Percentiles rank a stretch among this genome's conserved stretches.
Conservation (phyloP, 352 stramenopile species). For the Aphanomyces invadans region DNA sequence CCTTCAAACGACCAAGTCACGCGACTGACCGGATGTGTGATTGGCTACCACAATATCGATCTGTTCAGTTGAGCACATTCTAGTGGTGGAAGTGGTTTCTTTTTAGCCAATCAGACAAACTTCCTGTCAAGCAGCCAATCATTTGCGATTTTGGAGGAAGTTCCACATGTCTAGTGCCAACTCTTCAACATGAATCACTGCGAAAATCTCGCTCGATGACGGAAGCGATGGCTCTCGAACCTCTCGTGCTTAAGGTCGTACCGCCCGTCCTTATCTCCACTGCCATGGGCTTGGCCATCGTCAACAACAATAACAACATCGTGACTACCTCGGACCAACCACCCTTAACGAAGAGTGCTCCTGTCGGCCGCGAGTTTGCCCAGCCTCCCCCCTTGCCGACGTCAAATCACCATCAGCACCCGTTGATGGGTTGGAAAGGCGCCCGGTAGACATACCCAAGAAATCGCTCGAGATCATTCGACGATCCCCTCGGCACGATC, state of each 20-base stretch:
- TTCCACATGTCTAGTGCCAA: not conserved
- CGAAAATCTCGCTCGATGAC: too few relatives aligned
- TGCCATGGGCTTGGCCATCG: not conserved
- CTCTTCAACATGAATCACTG: not conserved
- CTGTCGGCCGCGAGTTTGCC: not conserved
- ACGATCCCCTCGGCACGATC: not conserved
- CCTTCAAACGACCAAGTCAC: not conserved
- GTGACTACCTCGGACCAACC: not conserved
- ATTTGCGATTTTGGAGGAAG: not conserved
- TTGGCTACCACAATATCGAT: not conserved
- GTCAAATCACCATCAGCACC: not conserved
- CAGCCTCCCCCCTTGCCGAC: not conserved
- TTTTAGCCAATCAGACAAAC: not conserved
- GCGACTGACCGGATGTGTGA: not conserved
- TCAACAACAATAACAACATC: not conserved
- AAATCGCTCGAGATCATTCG: not conserved
- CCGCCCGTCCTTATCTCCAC: slow-evolving; percentile 13
- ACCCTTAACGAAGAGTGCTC: not conserved
- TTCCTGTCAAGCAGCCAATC: not conserved
- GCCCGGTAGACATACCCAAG: slow-evolving; percentile 5
- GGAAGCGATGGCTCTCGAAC: slow-evolving; percentile 8
- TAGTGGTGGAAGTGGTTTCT: not conserved
- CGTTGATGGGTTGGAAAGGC: slow-evolving; percentile 13
- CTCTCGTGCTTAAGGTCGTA: slow-evolving; percentile 1
- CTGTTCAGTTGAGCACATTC: not conserved